These are phyloP conservation scores for Przewalskia tangutica DNA, from an alignment of 257 asterid genomes.

Conservation along the genomic window DNA sequence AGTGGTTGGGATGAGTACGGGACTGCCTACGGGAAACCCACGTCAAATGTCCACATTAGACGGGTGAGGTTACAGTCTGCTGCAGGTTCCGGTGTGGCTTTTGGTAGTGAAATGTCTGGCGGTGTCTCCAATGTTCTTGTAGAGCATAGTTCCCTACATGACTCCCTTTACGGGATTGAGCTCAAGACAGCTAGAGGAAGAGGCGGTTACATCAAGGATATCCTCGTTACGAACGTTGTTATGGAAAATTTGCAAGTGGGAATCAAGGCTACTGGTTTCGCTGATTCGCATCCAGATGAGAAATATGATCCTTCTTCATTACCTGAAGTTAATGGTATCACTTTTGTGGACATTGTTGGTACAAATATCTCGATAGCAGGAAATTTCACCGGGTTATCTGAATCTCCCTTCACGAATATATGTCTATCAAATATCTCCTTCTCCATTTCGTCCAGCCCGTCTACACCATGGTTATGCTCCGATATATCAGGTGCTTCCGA, in stretches of 20 bases:
- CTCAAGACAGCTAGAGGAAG: constrained; percentile 70
- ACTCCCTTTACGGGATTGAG: constrained; percentile 53
- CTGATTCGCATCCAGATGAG: constrained; percentile 71
- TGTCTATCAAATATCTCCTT: constrained; percentile 58
- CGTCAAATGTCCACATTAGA: constrained; percentile 53
- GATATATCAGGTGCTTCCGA: constrained; percentile 43
- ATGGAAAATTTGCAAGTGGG: constrained; percentile 54
- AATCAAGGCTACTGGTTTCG: constrained; percentile 70
- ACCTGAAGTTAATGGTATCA: constrained; percentile 49
- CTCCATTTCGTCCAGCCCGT: constrained; percentile 21
- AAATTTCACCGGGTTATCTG: constrained; percentile 48
- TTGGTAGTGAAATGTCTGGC: constrained; percentile 98
- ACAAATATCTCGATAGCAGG: constrained; percentile 58
- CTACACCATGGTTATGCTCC: constrained; percentile 50
- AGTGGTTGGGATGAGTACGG: constrained; percentile 99
- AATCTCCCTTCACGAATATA: constrained; percentile 73
- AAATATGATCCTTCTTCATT: constrained; percentile 56
- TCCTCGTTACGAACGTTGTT: constrained; percentile 30
- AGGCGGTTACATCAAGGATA: constrained; percentile 63
- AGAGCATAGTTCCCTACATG: constrained; percentile 39
- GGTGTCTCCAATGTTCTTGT: constrained; percentile 63
- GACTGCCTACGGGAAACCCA: constrained; percentile 50
- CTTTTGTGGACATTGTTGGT: constrained; percentile 52
- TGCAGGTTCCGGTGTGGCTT: constrained; percentile 63
- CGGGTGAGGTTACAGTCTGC: constrained; percentile 39